A percentile compares a stretch with the other conserved stretches of the same genome.
Evolutionary conservation across 257 asterid species (phyloP).

Genomic region (Ilex aquifolium): DNA sequence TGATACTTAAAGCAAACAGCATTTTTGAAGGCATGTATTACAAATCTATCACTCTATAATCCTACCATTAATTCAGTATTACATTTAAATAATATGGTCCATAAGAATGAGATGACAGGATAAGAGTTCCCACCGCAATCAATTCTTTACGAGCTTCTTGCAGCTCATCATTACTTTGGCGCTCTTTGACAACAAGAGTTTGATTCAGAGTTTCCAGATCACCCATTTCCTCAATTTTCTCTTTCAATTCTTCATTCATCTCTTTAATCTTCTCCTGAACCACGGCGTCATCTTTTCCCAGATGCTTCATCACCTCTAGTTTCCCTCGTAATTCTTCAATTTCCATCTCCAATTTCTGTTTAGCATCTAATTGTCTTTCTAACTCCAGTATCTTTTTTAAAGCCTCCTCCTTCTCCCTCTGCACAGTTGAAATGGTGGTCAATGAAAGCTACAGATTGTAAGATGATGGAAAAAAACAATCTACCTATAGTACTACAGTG

Average conservation of each 20-base stretch:
- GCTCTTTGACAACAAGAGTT: slow-evolving; percentile 6
- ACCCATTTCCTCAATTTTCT: slow-evolving; percentile 10
- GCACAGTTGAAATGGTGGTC: neutral
- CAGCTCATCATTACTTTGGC: slow-evolving; percentile 1
- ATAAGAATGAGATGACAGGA: no score
- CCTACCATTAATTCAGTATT: no score
- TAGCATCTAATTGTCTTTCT: slow-evolving; percentile 43
- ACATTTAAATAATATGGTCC: no score
- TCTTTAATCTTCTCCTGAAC: slow-evolving; percentile 35
- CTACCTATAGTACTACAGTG: neutral
- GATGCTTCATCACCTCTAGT: slow-evolving; percentile 51
- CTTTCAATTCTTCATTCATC: slow-evolving; percentile 35
- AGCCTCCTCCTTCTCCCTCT: slow-evolving; percentile 48
- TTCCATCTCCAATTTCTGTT: slow-evolving; percentile 55
- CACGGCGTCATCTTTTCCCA: slow-evolving; percentile 51
- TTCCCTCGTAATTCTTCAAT: slow-evolving; percentile 48
- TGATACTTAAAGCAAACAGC: no score
- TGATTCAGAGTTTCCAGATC: slow-evolving; percentile 17
- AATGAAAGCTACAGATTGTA: neutral
- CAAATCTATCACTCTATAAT: no score
- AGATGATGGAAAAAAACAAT: neutral
- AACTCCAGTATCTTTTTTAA: slow-evolving; percentile 48
- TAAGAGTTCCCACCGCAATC: neutral
- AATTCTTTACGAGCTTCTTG: slow-evolving; percentile 1
- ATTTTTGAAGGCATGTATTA: no score